A percentile compares a stretch with the other conserved stretches of the same genome.
Conservation (phyloP, 768 basidiomycete species). For the Termitomyces sp. region DNA sequence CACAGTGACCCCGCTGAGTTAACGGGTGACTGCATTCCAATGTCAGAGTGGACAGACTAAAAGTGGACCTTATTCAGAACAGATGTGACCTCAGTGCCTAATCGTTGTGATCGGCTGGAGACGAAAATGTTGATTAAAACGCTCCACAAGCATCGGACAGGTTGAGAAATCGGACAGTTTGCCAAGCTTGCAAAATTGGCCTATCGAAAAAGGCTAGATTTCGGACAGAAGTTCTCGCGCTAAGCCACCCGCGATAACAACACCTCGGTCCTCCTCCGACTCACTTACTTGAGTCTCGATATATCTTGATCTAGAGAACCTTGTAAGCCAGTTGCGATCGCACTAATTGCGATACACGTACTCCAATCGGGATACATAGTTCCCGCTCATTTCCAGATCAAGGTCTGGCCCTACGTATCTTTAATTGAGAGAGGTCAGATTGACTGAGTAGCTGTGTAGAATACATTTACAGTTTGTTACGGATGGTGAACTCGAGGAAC, state of each 20-base stretch:
- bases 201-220: neutral
- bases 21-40: slow-evolving; percentile 14
- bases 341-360: slow-evolving; percentile 15
- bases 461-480: slow-evolving; percentile 37
- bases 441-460: neutral
- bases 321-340: neutral
- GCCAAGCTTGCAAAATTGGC: neutral
- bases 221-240: slow-evolving; percentile 25
- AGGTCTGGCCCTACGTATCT: slow-evolving; percentile 42
- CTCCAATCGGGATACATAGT: slow-evolving; percentile 44
- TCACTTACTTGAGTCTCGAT: slow-evolving; percentile 13
- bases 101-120: neutral
- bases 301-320: slow-evolving; percentile 17
- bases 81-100: neutral
- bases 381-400: slow-evolving; percentile 38
- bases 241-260: slow-evolving; percentile 26
- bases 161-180: neutral
- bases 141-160: neutral
- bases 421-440: neutral
- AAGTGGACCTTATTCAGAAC: neutral
- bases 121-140: neutral
- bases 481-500: slow-evolving; percentile 40
- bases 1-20: slow-evolving; percentile 7
- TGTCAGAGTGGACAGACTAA: slow-evolving; percentile 6
- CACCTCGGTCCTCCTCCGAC: slow-evolving; percentile 25